Percentiles rank a stretch among this genome's conserved stretches.
phyloP scores from a whole-genome alignment of 1,139 yeast species.

The Pichia sp. region DNA sequence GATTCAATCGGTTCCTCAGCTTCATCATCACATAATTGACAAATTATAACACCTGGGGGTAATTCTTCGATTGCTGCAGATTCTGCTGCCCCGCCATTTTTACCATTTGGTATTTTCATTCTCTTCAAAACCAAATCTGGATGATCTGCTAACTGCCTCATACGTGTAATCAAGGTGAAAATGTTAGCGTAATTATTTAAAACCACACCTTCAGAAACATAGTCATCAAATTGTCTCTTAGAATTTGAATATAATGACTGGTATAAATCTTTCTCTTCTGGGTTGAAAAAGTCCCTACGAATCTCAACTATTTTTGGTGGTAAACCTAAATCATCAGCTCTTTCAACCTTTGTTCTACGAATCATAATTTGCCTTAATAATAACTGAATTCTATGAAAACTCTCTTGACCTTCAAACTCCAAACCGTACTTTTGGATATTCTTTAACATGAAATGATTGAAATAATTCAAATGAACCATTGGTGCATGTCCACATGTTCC shows the following conservation, averaged over 20 bases:
- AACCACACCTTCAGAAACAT: slow-evolving; percentile 92
- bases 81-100: slow-evolving; percentile 7
- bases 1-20: slow-evolving; percentile 97
- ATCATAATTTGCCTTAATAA: slow-evolving; percentile 76
- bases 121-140: slow-evolving; percentile 88
- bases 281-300: slow-evolving; percentile 79
- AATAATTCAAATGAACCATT: slow-evolving; percentile 90
- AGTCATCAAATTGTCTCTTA: slow-evolving; percentile 75
- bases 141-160: slow-evolving; percentile 97
- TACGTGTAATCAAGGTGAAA: slow-evolving; percentile 88
- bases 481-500: slow-evolving; percentile 84
- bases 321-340: slow-evolving; percentile 94
- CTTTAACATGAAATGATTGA: slow-evolving; percentile 90
- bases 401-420: slow-evolving; percentile 69
- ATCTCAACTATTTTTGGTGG: slow-evolving; percentile 93
- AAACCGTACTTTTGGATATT: slow-evolving; percentile 83
- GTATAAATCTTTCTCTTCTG: slow-evolving; percentile 89
- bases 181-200: slow-evolving; percentile 93
- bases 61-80: slow-evolving; percentile 10
- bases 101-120: slow-evolving; percentile 18
- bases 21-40: slow-evolving; percentile 93
- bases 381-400: slow-evolving; percentile 70
- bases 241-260: slow-evolving; percentile 83
- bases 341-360: slow-evolving; percentile 87
- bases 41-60: slow-evolving; percentile 63